A percentile compares a stretch with the other conserved stretches of the same genome.
These are phyloP conservation scores for Skeletonema costatum DNA, from an alignment of 108 stramenopile genomes.

Conservation along the genomic window DNA sequence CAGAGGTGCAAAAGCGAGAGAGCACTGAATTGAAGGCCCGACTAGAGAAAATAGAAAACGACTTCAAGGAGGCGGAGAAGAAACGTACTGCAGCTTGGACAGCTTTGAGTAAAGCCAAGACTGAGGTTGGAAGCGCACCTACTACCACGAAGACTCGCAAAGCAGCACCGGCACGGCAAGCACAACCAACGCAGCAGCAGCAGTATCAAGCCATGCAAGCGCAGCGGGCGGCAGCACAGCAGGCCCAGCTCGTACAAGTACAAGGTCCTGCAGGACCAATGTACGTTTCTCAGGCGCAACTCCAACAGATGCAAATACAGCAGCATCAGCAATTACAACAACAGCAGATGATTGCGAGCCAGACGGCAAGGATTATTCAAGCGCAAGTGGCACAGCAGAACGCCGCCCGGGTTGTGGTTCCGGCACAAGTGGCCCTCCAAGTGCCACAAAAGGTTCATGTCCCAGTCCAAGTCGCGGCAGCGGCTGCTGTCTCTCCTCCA, in stretches of 20 bases:
- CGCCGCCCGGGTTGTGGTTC: background rate
- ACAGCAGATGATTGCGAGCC: background rate
- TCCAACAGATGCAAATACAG: slow-evolving; percentile 15
- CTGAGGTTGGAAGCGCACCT: slow-evolving; percentile 33
- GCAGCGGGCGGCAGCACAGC: background rate
- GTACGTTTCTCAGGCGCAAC: background rate
- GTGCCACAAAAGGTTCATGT: background rate
- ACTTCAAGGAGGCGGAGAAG: slow-evolving; percentile 56
- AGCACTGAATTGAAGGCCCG: slow-evolving; percentile 29
- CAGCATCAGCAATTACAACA: slow-evolving; percentile 8
- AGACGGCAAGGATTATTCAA: background rate
- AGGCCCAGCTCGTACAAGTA: background rate
- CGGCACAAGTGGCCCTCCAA: background rate
- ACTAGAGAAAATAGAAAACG: slow-evolving; percentile 22
- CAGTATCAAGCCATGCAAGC: slow-evolving; percentile 8
- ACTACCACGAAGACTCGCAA: background rate
- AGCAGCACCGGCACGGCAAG: background rate
- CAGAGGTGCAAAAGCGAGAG: slow-evolving; percentile 48
- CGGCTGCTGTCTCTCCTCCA: background rate
- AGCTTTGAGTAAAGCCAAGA: slow-evolving; percentile 59
- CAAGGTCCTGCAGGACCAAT: background rate
- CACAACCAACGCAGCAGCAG: slow-evolving; percentile 14
- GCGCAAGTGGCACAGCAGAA: background rate
- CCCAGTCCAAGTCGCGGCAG: background rate
- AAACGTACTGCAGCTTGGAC: slow-evolving; percentile 56